Conservation (phyloP, 2,329 filamentous ascomycete genomes). For the Pseudogymnoascus sp. region DNA sequence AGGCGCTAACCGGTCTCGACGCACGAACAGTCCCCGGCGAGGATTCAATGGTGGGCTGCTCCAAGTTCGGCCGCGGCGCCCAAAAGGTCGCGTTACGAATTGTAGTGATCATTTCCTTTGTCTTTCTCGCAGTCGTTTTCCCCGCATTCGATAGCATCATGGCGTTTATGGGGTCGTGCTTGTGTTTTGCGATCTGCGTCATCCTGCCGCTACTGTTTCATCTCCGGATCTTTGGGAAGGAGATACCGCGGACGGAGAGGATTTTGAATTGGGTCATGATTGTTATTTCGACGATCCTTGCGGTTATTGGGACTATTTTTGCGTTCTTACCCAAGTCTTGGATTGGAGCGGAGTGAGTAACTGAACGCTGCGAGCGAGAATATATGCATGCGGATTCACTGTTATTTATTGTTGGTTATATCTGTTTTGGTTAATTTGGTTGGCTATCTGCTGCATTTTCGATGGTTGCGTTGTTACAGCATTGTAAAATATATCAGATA, state of each 20-base stretch:
- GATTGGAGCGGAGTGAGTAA: conserved; percentile 44
- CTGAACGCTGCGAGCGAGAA: background rate
- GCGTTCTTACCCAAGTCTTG: conserved; percentile 76
- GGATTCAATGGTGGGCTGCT: conserved; percentile 43
- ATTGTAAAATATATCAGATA: background rate
- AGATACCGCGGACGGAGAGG: conserved; percentile 57
- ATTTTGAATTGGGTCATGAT: conserved; percentile 61
- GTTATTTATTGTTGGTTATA: background rate
- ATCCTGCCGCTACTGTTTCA: conserved; percentile 86
- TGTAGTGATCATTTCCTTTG: conserved; percentile 58
- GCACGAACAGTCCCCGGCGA: conserved; percentile 34
- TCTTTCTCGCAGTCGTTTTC: conserved; percentile 63
- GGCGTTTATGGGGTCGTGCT: conserved; percentile 71
- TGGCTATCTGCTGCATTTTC: conserved; percentile 1
- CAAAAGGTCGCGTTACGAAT: conserved; percentile 56
- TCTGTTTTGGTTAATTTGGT: background rate
- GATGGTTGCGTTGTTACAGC: background rate
- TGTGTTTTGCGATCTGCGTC: conserved; percentile 91
- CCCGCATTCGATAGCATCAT: conserved; percentile 65
- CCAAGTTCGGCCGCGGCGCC: conserved; percentile 47
- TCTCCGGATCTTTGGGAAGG: conserved; percentile 73
- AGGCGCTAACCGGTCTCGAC: conserved; percentile 66
- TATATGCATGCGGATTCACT: background rate
- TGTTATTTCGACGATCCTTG: conserved; percentile 58
- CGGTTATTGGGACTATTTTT: conserved; percentile 72